Percentiles rank a stretch among this genome's conserved stretches.
Conservation (phyloP, 495 filamentous ascomycete species). For the Podospora appendiculata region DNA sequence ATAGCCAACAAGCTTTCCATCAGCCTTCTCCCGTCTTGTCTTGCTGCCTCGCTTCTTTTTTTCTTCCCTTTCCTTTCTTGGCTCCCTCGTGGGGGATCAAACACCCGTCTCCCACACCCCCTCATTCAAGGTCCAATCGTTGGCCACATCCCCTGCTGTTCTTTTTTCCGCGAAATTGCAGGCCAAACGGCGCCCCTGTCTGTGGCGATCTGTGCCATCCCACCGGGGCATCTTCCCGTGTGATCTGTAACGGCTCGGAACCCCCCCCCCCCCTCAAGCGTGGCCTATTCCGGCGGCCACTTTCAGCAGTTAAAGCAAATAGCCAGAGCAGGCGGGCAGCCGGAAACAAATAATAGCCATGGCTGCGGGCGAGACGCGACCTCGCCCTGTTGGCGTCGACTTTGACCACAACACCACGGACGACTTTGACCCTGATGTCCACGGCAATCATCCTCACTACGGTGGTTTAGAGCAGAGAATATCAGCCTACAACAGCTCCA, state of each 20-base stretch:
- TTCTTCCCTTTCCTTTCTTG: not conserved
- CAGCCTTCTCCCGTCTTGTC: slow-evolving; percentile 12
- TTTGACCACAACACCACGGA: slow-evolving; percentile 1
- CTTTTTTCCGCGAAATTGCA: slow-evolving; percentile 27
- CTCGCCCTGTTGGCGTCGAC: slow-evolving; percentile 6
- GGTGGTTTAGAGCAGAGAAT: not conserved
- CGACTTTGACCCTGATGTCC: slow-evolving; percentile 15
- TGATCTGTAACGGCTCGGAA: not conserved
- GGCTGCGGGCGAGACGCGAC: slow-evolving; percentile 11
- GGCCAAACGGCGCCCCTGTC: slow-evolving; percentile 4
- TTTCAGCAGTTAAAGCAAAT: not conserved
- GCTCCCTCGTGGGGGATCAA: slow-evolving; percentile 11
- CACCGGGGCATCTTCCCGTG: not conserved
- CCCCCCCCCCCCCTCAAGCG: slow-evolving; percentile 6
- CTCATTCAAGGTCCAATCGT: no score
- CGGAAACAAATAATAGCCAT: slow-evolving; percentile 24
- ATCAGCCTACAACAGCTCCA: slow-evolving; percentile 10
- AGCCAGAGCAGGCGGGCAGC: not conserved
- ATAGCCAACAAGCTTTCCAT: slow-evolving; percentile 13
- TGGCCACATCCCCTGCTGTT: slow-evolving; percentile 8
- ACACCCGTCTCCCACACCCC: slow-evolving; percentile 19
- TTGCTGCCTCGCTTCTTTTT: not conserved
- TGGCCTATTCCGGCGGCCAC: slow-evolving; percentile 15
- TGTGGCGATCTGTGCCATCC: not conserved
- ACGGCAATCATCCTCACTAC: slow-evolving; percentile 4